Evolutionary conservation across 2,329 filamentous ascomycete species (phyloP), one percentile per base, ranked within the genome.

Genomic region (Rhexocercosporidium sp.): DNA sequence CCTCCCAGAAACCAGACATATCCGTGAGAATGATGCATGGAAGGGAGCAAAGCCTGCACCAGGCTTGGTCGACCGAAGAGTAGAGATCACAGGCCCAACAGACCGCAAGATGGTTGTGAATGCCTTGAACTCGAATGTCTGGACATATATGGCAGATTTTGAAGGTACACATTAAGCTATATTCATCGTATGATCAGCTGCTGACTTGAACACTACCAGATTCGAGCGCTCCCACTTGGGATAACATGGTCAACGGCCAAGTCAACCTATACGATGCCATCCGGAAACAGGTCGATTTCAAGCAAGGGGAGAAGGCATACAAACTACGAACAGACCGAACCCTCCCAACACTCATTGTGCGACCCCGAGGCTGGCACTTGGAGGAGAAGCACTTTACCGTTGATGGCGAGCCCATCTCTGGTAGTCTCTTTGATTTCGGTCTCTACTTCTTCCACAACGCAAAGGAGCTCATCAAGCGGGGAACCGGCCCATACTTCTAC

Each of bases 361-460:
- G 96, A 77, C 93, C 96, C 64, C 90, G 96, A 81, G 96, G 96
- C 78, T 99, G 96, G 96, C 96, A 99, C 81, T 86, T 99, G 66
- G 94, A 97, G 69, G 96, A 99, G 89, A 97, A 97, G 88, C 96
- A 98, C 82, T 90, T 99, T 80, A 97, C 93, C 31, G 90, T 98
- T 60, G 94, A 98, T 75, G 95, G 94, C 71, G 94, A 97, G 85
- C 90, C 96, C 77, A 96, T 98, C 75, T 97, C 94, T 27, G 96
- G 91, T 67, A 88, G 89, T 70, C 88, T 99, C 67, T 98, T 98
- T 81, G 96, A 99, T 83, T 99, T 98, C 79, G 96, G 96, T 78
- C 88, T 98, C 62, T 98, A 98, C 86, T 98, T 99, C 85, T 98
- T 93, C 90, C 94, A 98, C 89, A 99, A 97, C 80, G 96, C 94